Evolutionary conservation across 2,329 filamentous ascomycete genomes (phyloP), one percentile per base, ranked within the genome.

Genomic region (Microsporum audouinii): DNA sequence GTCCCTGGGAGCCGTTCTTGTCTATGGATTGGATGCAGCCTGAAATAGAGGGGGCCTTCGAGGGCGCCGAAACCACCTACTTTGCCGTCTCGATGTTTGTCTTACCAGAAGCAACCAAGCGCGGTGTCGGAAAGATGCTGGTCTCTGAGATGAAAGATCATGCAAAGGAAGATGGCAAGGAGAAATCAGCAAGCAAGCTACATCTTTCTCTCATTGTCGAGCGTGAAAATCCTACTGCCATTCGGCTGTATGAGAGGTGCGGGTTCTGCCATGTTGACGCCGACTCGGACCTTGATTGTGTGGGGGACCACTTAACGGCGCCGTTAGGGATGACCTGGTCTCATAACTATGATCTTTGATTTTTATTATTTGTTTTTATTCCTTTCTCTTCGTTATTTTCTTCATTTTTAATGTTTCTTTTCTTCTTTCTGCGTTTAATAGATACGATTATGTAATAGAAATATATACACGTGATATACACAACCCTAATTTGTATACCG

Each of bases 31-130:
- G 27, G 17, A 55, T 58, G 27, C 39, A 58, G 38, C 43, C 57
- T 14, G 31, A 58, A 8, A 33, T 43, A 34, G 29, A 33, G 23
- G n/a, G 33, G 2, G 55, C 33, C 10, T 17, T 67, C 7, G 53
- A 17, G 1, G 63, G 49, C 33, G 56, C 57, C 1, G 62, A 69
- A 61, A 45, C 65, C 14, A 62, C 66, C 6, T 70, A 68, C 53
- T 38, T 68, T 61, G 58, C 68, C 34, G 66, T 63, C 36, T 69
- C 67, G n/a, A 67, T 70, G 64, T 71, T 69, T 59, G 68, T 70
- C 47, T 61, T 64, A 39, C 65, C 66, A n/a, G 55, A 65, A 5
- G 62, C 57, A 17, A 62, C 68, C 38, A 61, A 63, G 58, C 65
- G 63, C 47, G 67, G 66, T 4, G 60, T 67, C 45, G 69, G 64